phyloP scores from a whole-genome alignment of 2,329 filamentous ascomycete genomes.

The Trichoderma sp. region DNA sequence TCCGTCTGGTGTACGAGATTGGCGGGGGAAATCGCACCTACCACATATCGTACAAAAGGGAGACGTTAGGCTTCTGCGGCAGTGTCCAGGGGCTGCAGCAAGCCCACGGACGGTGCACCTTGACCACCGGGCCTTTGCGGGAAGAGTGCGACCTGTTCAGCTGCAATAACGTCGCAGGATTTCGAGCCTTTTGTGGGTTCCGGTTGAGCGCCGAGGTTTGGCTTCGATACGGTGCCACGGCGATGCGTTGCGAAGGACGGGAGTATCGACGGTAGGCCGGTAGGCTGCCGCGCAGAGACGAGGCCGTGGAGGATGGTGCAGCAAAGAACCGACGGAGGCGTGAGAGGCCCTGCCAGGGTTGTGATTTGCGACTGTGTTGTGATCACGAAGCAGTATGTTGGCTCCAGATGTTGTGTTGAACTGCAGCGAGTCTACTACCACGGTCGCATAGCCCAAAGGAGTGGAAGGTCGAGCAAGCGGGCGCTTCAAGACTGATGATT shows the following conservation, averaged over 20 bases:
- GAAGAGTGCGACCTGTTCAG: neutral
- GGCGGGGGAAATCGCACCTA: constrained; percentile 12
- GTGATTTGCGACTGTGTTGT: neutral
- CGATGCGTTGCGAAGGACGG: neutral
- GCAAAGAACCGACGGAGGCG: too few species aligned
- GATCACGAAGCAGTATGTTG: neutral
- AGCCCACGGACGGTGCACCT: neutral
- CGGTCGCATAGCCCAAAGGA: constrained; percentile 3
- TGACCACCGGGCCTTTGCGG: neutral
- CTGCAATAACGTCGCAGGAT: neutral
- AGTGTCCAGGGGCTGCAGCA: constrained; percentile 7
- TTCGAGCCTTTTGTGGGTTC: neutral
- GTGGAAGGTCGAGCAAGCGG: neutral
- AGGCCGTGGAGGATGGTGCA: neutral
- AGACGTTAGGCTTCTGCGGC: neutral
- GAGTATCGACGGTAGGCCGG: neutral
- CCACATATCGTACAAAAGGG: constrained; percentile 26
- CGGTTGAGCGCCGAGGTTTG: neutral
- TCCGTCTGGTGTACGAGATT: neutral
- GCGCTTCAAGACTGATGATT: neutral
- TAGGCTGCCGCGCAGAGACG: constrained; percentile 1
- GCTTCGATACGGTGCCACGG: neutral
- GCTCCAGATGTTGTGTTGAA: neutral
- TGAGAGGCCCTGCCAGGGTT: neutral
- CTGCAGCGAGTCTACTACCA: neutral